phyloP scores from a whole-genome alignment of 345 rosid species.

The Hibiscus tridactylites region DNA sequence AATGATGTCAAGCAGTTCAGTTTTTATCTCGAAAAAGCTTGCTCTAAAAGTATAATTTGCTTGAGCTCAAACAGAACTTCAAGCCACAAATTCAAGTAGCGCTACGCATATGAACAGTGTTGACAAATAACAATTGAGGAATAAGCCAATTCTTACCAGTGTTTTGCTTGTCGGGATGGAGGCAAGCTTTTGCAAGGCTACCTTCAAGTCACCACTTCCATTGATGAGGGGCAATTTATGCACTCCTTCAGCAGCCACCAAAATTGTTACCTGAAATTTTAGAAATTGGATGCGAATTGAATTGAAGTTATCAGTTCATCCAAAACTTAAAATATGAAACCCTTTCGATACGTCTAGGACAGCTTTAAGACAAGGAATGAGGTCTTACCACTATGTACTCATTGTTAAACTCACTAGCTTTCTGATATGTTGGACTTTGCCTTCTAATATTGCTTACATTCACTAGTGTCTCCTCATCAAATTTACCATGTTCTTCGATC shows the following conservation, averaged over 20 bases:
- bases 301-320: background rate
- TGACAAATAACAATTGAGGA: background rate
- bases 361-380: background rate
- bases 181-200: conserved; percentile 71
- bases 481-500: conserved; percentile 90
- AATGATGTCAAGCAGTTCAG: background rate
- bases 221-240: conserved; percentile 67
- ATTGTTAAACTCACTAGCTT: conserved; percentile 62
- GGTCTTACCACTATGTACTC: conserved; percentile 80
- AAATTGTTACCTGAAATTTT: conserved; percentile 53
- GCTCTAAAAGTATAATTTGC: background rate
- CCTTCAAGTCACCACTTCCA: conserved; percentile 60
- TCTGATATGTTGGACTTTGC: conserved; percentile 45
- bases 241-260: conserved; percentile 88
- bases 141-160: conserved; percentile 36
- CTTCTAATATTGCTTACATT: conserved; percentile 72
- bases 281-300: conserved; percentile 1
- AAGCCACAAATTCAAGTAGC: background rate
- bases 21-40: background rate
- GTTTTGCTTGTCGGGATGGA: conserved; percentile 65
- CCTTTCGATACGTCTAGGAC: background rate
- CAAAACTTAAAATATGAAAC: background rate
- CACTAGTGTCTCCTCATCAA: conserved; percentile 89
- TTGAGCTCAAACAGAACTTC: background rate
- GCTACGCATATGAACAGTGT: background rate